Evolutionary conservation across 139 green algal genomes (phyloP).

Genomic region (Pleodorina starrii): DNA sequence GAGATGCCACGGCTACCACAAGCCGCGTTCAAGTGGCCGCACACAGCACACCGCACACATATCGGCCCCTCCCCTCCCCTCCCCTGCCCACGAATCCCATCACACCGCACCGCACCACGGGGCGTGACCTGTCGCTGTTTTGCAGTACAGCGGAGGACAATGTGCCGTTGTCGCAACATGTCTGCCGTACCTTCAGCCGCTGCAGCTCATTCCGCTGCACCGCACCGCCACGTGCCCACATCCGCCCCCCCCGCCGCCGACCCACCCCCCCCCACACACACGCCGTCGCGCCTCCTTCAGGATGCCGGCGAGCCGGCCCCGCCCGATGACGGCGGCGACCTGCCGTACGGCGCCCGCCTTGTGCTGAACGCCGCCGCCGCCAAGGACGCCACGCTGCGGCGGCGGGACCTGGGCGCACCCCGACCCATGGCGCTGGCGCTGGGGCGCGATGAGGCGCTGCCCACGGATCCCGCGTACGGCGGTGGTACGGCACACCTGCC

Average conservation of each 20-base stretch:
- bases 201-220: too few species aligned
- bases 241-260: too few species aligned
- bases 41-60: too few species aligned
- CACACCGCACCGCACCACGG: too few species aligned
- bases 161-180: too few species aligned
- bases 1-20: too few species aligned
- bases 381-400: slow-evolving; percentile 32
- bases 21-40: too few species aligned
- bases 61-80: too few species aligned
- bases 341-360: slow-evolving; percentile 41
- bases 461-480: slow-evolving; percentile 5
- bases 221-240: too few species aligned
- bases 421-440: not conserved
- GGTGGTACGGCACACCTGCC: slow-evolving; percentile 43
- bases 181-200: too few species aligned
- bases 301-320: not conserved
- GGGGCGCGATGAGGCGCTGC: not conserved
- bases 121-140: not conserved
- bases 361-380: slow-evolving; percentile 25
- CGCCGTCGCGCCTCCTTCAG: not conserved
- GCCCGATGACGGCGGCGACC: slow-evolving; percentile 10
- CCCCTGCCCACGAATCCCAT: too few species aligned
- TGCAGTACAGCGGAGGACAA: not conserved
- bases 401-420: not conserved
- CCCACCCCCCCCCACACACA: too few species aligned